Percentiles rank a stretch among this genome's conserved stretches.
phyloP scores from a whole-genome alignment of 2,329 filamentous ascomycete species.

The Hypoxylon sp. region DNA sequence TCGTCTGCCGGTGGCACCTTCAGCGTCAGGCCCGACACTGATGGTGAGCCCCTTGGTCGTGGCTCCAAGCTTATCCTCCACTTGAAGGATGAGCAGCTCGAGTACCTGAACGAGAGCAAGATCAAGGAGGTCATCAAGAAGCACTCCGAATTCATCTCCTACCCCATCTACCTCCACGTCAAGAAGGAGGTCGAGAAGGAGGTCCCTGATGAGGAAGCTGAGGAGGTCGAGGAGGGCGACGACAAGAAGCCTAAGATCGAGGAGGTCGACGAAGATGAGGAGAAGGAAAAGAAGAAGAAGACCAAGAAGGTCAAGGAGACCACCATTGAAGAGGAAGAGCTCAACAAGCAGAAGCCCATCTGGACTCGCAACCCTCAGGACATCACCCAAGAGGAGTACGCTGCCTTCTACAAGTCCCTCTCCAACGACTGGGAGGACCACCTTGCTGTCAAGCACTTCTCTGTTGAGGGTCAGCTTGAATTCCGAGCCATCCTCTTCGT shows the following conservation, averaged over 20 bases:
- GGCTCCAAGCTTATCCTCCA: slow-evolving; percentile 98
- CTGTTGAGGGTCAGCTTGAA: slow-evolving; percentile 99
- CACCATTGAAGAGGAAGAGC: slow-evolving; percentile 98
- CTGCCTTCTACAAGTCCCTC: slow-evolving; percentile 99
- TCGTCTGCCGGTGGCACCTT: slow-evolving; percentile 97
- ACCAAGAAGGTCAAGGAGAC: slow-evolving; percentile 99
- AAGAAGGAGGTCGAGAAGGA: slow-evolving; percentile 99
- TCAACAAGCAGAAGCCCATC: slow-evolving; percentile 99
- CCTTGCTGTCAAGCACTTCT: slow-evolving; percentile 99
- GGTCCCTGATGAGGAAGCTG: slow-evolving; percentile 95
- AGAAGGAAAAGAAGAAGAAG: slow-evolving; percentile 93
- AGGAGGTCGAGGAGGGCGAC: slow-evolving; percentile 79
- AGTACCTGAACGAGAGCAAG: slow-evolving; percentile 98
- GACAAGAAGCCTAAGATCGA: slow-evolving; percentile 98
- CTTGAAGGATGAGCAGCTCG: slow-evolving; percentile 98
- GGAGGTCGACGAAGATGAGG: slow-evolving; percentile 89
- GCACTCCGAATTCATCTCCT: slow-evolving; percentile 99
- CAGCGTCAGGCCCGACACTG: slow-evolving; percentile 89
- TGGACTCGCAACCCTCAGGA: slow-evolving; percentile 98
- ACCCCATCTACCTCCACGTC: slow-evolving; percentile 99
- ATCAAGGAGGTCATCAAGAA: slow-evolving; percentile 99
- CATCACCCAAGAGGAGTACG: slow-evolving; percentile 96
- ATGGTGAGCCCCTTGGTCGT: slow-evolving; percentile 90
- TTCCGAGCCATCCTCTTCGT: slow-evolving; percentile 99
- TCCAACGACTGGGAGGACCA: slow-evolving; percentile 99